A percentile compares a stretch with the other conserved stretches of the same genome.
These are phyloP conservation scores for Daldinia eschscholtzii DNA, from an alignment of 2,329 filamentous ascomycete species.

Conservation along the genomic window DNA sequence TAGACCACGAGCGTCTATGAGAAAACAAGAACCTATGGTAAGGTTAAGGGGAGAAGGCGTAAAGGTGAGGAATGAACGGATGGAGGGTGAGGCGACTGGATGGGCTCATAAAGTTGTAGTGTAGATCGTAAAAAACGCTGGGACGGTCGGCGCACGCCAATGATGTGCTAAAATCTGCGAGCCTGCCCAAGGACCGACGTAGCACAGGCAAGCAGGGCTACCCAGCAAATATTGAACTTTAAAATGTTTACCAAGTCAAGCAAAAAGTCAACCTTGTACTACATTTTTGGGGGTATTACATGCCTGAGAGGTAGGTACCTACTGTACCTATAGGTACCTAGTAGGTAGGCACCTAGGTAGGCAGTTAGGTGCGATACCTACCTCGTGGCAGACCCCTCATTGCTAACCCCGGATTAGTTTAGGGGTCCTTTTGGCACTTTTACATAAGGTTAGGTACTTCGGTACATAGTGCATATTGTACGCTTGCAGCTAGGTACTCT, in stretches of 20 bases:
- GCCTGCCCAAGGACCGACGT: constrained; percentile 34
- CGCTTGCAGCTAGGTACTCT: constrained; percentile 27
- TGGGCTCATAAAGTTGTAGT: constrained; percentile 27
- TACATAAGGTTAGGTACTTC: neutral
- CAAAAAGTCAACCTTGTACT: neutral
- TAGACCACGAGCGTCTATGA: constrained; percentile 18
- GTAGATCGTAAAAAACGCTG: constrained; percentile 26
- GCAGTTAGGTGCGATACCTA: neutral
- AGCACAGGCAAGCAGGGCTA: constrained; percentile 13
- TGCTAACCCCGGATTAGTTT: constrained; percentile 38
- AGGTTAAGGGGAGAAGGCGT: constrained; percentile 13
- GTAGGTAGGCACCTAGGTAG: no score
- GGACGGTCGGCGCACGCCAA: constrained; percentile 29
- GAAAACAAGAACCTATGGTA: constrained; percentile 13
- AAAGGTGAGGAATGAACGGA: constrained; percentile 28
- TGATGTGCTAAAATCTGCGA: constrained; percentile 40
- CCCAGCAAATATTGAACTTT: constrained; percentile 11
- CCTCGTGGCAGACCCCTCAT: constrained; percentile 11
- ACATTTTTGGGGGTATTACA: neutral
- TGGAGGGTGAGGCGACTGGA: constrained; percentile 25
- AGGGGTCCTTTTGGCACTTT: constrained; percentile 14
- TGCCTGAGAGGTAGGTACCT: no score
- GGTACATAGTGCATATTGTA: constrained; percentile 12
- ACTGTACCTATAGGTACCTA: no score
- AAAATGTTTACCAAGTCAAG: constrained; percentile 4